Percentiles rank a stretch among this genome's conserved stretches.
phyloP scores from a whole-genome alignment of 257 asterid species.

The Paulownia fortunei region DNA sequence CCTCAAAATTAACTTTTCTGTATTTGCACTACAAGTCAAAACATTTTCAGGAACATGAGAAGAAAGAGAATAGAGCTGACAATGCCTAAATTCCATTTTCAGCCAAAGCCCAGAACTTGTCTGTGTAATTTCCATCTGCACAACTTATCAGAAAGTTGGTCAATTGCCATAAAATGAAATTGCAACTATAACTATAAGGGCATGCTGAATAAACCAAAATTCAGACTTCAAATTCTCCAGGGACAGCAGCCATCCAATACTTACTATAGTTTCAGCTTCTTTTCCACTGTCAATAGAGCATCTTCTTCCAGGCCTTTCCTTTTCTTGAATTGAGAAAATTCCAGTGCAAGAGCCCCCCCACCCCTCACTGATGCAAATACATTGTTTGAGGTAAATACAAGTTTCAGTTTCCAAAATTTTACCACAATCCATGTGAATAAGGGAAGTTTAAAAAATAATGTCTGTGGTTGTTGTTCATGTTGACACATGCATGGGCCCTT shows the following conservation, averaged over 20 bases:
- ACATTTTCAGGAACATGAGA: slow-evolving; percentile 1
- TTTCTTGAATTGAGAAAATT: neutral
- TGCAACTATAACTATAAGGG: neutral
- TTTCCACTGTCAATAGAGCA: neutral
- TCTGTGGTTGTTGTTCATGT: slow-evolving; percentile 26
- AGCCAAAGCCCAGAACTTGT: slow-evolving; percentile 34
- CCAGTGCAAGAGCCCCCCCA: too few relatives aligned
- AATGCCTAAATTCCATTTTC: slow-evolving; percentile 39
- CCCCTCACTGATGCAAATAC: neutral
- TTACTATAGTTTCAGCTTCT: neutral
- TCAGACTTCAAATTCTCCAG: neutral
- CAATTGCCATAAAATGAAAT: slow-evolving; percentile 25
- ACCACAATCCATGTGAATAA: slow-evolving; percentile 28
- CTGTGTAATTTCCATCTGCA: slow-evolving; percentile 5
- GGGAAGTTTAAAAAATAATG: neutral
- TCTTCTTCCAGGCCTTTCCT: neutral
- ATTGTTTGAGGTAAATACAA: neutral
- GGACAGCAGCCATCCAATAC: neutral
- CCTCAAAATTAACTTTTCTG: slow-evolving; percentile 32
- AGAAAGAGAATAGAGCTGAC: slow-evolving; percentile 30
- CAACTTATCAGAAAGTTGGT: slow-evolving; percentile 34
- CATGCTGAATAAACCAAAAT: neutral
- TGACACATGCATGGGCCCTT: slow-evolving; percentile 29
- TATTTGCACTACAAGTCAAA: slow-evolving; percentile 36
- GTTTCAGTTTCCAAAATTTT: neutral